Percentiles rank a stretch among this genome's conserved stretches.
Conservation (phyloP, 805 yeast genomes). For the Jamesozyma piceae region DNA sequence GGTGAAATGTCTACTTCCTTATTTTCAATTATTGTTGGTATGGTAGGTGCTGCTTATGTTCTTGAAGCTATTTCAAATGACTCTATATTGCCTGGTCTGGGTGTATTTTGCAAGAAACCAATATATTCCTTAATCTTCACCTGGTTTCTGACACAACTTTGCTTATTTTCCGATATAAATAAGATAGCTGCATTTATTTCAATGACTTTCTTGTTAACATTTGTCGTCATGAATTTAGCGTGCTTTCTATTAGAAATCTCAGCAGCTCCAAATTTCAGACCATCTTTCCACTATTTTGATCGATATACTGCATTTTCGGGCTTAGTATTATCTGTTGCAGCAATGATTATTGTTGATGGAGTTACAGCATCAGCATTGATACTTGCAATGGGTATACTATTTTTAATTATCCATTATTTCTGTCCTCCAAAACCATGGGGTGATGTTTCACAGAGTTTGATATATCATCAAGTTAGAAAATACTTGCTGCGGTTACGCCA, state of each 20-base stretch:
- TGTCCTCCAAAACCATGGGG: slow-evolving; percentile 98
- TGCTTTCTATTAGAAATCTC: slow-evolving; percentile 82
- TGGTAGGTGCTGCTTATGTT: slow-evolving; percentile 89
- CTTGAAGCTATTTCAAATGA: slow-evolving; percentile 88
- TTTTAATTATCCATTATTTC: slow-evolving; percentile 73
- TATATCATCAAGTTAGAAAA: slow-evolving; percentile 93
- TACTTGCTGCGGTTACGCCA: slow-evolving; percentile 67
- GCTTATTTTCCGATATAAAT: slow-evolving; percentile 82
- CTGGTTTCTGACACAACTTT: slow-evolving; percentile 75
- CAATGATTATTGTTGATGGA: slow-evolving; percentile 95
- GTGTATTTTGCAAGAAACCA: slow-evolving; percentile 56
- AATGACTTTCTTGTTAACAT: slow-evolving; percentile 95
- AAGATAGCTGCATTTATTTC: slow-evolving; percentile 92
- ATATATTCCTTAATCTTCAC: slow-evolving; percentile 59
- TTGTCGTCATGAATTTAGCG: slow-evolving; percentile 86
- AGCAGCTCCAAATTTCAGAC: slow-evolving; percentile 96
- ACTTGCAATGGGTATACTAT: slow-evolving; percentile 52
- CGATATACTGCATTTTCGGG: slow-evolving; percentile 76
- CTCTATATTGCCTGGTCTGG: slow-evolving; percentile 71
- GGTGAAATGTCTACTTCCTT: slow-evolving; percentile 92
- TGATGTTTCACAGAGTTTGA: slow-evolving; percentile 89
- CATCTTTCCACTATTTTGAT: slow-evolving; percentile 83
- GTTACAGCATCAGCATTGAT: slow-evolving; percentile 73
- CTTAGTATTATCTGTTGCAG: slow-evolving; percentile 54
- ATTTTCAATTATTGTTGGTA: slow-evolving; percentile 89